These are phyloP conservation scores for Sarocladium strictum DNA, from an alignment of 2,329 filamentous ascomycete genomes.

Conservation along the genomic window DNA sequence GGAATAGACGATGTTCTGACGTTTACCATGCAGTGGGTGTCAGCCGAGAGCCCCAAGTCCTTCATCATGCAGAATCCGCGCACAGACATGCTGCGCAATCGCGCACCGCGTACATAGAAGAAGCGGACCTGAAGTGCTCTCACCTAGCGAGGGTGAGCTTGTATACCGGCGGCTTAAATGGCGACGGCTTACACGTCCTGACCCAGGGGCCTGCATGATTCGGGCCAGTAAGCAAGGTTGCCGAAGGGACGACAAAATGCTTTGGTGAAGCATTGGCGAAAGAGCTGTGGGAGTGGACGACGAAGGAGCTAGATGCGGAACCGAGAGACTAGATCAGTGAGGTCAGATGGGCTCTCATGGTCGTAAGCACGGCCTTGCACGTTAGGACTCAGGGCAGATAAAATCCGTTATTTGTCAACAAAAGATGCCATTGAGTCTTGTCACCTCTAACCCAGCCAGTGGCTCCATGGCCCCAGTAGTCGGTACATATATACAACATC, in stretches of 20 bases:
- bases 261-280: slow-evolving; percentile 24
- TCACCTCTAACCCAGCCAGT: background rate
- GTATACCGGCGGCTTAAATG: no score
- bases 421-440: background rate
- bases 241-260: slow-evolving; percentile 16
- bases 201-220: slow-evolving; percentile 21
- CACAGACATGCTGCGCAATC: no score
- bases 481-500: slow-evolving; percentile 6
- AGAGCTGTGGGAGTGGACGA: slow-evolving; percentile 34
- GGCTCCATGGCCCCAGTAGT: background rate
- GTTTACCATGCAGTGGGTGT: no score
- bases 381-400: background rate
- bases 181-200: no score
- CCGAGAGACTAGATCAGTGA: background rate
- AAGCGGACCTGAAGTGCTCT: no score
- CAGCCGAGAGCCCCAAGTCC: no score
- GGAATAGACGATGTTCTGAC: no score
- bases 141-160: no score
- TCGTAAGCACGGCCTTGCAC: background rate
- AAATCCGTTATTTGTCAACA: background rate
- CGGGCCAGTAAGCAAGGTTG: slow-evolving; percentile 21
- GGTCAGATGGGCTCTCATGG: background rate
- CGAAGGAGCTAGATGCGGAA: slow-evolving; percentile 14
- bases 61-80: no score
- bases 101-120: no score